Base-by-base conservation (phyloP, 257 asterid species). In the Plantago elongata region DNA sequence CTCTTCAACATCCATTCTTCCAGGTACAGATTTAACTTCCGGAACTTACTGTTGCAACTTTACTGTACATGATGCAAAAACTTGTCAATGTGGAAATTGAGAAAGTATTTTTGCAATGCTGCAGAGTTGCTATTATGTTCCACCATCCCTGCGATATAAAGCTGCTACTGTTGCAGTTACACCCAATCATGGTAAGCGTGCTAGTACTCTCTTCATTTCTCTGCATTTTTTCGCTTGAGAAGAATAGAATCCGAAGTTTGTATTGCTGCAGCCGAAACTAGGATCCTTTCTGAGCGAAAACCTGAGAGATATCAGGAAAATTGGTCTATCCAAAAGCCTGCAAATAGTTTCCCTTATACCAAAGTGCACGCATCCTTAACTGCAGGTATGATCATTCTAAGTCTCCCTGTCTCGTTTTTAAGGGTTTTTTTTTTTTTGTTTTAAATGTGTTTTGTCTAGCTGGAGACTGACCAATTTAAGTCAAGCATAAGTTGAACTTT, bases 1-100 rank as follows among this genome's bases (percentile, higher is more conserved):
- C 81, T 54, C 93, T 92, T 37, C 99, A 92, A 65, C 97, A 92
- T 71, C 96, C 96, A 59, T 92, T 86, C 79, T 89, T 89, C 76
- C 85, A 86, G 96, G 99, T 89, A 50, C 78, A 42, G 13, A 68
- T 9, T 51, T 65, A 18, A 62, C 56, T 52, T 58, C n/a, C 40
- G n/a, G 10, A 13, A 9, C 11, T 0, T 56, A n/a, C 13, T 43
- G 55, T 4, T 14, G 18, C 54, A 60, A n/a, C 45, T 38, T 14
- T 51, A 29, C 29, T 11, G 15, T 13, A 46, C 14, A 61, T 47
- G 44, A 14, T 8, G 17, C 45, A 30, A 34, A 10, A 43, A 66
- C 14, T 8, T 8, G 37, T 16, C 10, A 63, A 38, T 65, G 54
- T 52, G 60, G 42, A 57, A 60, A 9, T 49, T 12, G 7, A 51